These are phyloP conservation scores for Crithidia bombi DNA, from an alignment of 208 protist species.

Conservation along the genomic window DNA sequence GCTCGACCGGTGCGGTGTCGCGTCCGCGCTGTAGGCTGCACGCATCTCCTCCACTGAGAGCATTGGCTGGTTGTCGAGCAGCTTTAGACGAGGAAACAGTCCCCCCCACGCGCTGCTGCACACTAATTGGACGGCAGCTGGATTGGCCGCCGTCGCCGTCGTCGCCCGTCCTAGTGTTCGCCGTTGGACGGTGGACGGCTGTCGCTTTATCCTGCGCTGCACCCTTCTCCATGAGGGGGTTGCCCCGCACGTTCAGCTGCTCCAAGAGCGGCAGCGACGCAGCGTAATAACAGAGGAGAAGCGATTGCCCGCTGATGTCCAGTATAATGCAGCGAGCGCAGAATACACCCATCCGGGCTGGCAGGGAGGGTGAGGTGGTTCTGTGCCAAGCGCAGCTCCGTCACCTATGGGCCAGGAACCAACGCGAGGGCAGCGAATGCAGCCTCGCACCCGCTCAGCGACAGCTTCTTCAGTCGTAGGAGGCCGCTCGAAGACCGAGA, in stretches of 20 bases:
- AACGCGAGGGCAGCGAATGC: slow-evolving; percentile 60
- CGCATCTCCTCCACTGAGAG: slow-evolving; percentile 29
- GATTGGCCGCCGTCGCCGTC: not conserved
- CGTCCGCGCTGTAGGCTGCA: slow-evolving; percentile 12
- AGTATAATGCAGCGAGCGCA: slow-evolving; percentile 85
- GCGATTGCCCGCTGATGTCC: slow-evolving; percentile 80
- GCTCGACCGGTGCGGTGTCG: not conserved
- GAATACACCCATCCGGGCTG: slow-evolving; percentile 82
- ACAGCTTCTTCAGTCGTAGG: slow-evolving; percentile 73
- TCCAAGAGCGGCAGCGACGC: slow-evolving; percentile 73
- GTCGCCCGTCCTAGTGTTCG: not conserved
- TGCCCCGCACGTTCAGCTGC: slow-evolving; percentile 71
- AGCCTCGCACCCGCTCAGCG: slow-evolving; percentile 78
- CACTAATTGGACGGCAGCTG: slow-evolving; percentile 8
- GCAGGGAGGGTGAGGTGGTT: slow-evolving; percentile 68
- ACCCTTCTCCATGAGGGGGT: slow-evolving; percentile 52
- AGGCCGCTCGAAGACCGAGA: slow-evolving; percentile 80
- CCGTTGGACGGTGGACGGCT: not conserved
- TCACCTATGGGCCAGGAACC: slow-evolving; percentile 81
- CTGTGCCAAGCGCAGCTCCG: slow-evolving; percentile 79
- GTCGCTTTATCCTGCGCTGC: slow-evolving; percentile 16
- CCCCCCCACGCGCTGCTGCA: slow-evolving; percentile 38
- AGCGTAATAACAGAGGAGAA: slow-evolving; percentile 56
- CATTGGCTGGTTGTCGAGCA: slow-evolving; percentile 50
- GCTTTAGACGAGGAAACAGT: slow-evolving; percentile 47